phyloP scores from a whole-genome alignment of 2,329 filamentous ascomycete genomes.

The Didymella segeticola region DNA sequence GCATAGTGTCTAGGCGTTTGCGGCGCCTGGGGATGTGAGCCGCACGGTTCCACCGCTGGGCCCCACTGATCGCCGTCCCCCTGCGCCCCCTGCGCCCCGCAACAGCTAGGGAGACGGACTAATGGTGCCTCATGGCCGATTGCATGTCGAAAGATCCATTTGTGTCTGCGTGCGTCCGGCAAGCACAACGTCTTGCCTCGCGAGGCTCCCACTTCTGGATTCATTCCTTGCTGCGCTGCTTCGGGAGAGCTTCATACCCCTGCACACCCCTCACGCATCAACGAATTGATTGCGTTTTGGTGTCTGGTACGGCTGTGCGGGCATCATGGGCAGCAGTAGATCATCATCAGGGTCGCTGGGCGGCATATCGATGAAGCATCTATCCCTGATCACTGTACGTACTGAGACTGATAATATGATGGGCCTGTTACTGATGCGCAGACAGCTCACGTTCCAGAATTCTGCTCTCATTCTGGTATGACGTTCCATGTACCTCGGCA shows the following conservation, averaged over 20 bases:
- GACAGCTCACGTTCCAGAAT: conserved; percentile 79
- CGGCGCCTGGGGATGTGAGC: neutral
- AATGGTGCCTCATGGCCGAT: too few relatives aligned
- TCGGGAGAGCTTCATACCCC: neutral
- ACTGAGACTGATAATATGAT: neutral
- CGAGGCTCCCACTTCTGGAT: neutral
- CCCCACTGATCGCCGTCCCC: conserved; percentile 10
- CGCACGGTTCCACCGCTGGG: neutral
- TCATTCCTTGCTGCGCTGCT: neutral
- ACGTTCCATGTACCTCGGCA: conserved; percentile 29
- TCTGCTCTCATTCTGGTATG: conserved; percentile 75
- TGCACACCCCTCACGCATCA: neutral
- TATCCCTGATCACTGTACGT: conserved; percentile 70
- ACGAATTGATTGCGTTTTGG: neutral
- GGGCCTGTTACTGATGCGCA: conserved; percentile 24
- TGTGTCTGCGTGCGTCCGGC: neutral
- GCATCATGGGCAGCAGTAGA: conserved; percentile 13
- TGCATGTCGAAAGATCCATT: neutral
- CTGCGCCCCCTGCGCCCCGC: conserved; percentile 8
- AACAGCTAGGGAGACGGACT: conserved; percentile 3
- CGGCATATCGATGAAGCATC: conserved; percentile 72
- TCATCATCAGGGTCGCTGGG: conserved; percentile 33
- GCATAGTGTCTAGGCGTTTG: neutral
- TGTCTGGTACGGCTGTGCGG: neutral
- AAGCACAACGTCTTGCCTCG: neutral